Percentiles rank a stretch among this genome's conserved stretches.
Evolutionary conservation across 1,284 basidiomycete genomes (phyloP).

Genomic region (Ganoderma resinaceum): DNA sequence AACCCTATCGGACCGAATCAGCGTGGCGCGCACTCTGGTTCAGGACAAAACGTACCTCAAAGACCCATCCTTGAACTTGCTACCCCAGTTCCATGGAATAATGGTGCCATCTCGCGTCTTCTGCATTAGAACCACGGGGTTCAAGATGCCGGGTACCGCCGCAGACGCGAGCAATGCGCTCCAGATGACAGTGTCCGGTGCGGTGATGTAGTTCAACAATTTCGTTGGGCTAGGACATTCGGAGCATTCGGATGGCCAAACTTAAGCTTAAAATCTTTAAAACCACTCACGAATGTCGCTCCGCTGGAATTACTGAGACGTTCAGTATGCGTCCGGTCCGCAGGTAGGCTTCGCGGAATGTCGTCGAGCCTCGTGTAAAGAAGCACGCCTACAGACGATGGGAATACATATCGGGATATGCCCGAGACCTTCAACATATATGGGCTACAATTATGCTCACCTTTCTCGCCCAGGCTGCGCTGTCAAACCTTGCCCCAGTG

Average conservation of each 20-base stretch:
- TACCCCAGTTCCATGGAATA: conserved; percentile 95
- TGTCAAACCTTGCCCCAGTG: conserved; percentile 95
- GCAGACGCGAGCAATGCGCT: conserved; percentile 82
- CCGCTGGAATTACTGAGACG: conserved; percentile 93
- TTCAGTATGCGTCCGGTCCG: conserved; percentile 94
- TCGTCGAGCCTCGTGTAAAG: conserved; percentile 94
- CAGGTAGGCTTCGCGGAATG: conserved; percentile 95
- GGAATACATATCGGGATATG: neutral
- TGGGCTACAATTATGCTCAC: conserved; percentile 44
- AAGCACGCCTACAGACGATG: conserved; percentile 64
- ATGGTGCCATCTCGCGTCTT: conserved; percentile 87
- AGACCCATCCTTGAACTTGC: conserved; percentile 91
- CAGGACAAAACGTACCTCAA: conserved; percentile 58
- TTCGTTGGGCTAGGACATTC: conserved; percentile 80
- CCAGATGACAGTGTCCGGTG: conserved; percentile 89
- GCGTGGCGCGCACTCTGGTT: neutral
- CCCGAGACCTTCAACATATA: neutral
- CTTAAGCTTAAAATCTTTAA: neutral
- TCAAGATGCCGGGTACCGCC: conserved; percentile 86
- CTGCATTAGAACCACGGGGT: conserved; percentile 92
- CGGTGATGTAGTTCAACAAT: conserved; percentile 94
- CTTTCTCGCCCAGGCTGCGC: conserved; percentile 91
- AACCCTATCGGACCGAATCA: conserved; percentile 54
- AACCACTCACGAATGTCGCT: conserved; percentile 83
- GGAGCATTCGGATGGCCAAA: neutral